phyloP scores from a whole-genome alignment of 148 eudicot genomes.

The Simmondsia chinensis region DNA sequence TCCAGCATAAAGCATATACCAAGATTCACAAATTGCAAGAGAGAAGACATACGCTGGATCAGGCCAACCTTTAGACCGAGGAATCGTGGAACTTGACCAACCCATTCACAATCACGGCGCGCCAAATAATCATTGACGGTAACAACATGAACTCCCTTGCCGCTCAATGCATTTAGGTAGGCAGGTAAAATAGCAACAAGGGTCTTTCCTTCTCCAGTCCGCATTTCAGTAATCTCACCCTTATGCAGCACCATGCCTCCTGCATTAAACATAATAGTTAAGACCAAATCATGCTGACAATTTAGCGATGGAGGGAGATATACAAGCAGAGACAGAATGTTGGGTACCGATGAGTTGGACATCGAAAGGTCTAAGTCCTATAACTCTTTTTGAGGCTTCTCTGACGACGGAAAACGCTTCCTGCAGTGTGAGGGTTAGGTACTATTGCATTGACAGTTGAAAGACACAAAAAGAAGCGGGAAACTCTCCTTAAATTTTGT shows the following conservation, averaged over 20 bases:
- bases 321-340: background rate
- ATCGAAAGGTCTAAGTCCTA: conserved; percentile 96
- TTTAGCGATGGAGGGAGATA: background rate
- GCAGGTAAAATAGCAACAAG: conserved; percentile 95
- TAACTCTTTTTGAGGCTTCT: conserved; percentile 91
- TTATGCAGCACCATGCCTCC: conserved; percentile 98
- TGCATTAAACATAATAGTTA: no score
- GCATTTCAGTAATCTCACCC: conserved; percentile 97
- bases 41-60: conserved; percentile 83
- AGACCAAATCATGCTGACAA: no score
- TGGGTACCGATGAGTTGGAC: conserved; percentile 72
- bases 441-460: no score
- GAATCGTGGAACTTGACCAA: conserved; percentile 97
- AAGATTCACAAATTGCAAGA: no score
- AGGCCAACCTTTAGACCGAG: conserved; percentile 98
- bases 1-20: no score
- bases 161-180: conserved; percentile 78
- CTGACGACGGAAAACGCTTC: conserved; percentile 95
- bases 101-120: conserved; percentile 99
- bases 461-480: background rate
- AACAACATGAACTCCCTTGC: conserved; percentile 88
- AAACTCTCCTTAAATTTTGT: no score
- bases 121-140: conserved; percentile 98
- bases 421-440: no score
- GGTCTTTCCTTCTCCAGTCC: conserved; percentile 99